Conservation (phyloP, 495 filamentous ascomycete species). For the Pseudomonodictys pantanalensis region DNA sequence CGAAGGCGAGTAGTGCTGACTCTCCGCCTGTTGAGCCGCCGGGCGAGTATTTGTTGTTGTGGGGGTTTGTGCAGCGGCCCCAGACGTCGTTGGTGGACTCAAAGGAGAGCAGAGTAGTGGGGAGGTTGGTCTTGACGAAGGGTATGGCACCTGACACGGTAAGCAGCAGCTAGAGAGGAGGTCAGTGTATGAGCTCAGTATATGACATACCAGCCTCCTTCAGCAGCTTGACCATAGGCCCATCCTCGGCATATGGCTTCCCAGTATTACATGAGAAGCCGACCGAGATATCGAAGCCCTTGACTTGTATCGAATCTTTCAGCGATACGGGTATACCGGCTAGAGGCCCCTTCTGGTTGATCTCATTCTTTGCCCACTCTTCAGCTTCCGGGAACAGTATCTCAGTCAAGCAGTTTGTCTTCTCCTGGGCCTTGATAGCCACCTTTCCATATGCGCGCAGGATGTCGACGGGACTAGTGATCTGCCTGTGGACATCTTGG, state of each 20-base stretch:
- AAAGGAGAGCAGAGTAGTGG: slow-evolving; percentile 86
- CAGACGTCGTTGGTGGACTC: slow-evolving; percentile 88
- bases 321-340: slow-evolving; percentile 87
- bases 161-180: no score
- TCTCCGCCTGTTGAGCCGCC: slow-evolving; percentile 93
- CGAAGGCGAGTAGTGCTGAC: slow-evolving; percentile 76
- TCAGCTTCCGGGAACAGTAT: slow-evolving; percentile 79
- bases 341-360: slow-evolving; percentile 78
- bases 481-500: slow-evolving; percentile 66
- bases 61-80: slow-evolving; percentile 79
- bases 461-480: slow-evolving; percentile 66
- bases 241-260: slow-evolving; percentile 64
- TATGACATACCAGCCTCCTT: slow-evolving; percentile 71
- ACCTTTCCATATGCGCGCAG: slow-evolving; percentile 89
- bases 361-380: slow-evolving; percentile 61
- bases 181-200: no score
- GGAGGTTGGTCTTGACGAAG: slow-evolving; percentile 94
- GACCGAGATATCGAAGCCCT: slow-evolving; percentile 81
- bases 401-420: slow-evolving; percentile 92
- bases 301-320: slow-evolving; percentile 84
- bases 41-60: slow-evolving; percentile 78
- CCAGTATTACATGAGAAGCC: slow-evolving; percentile 74
- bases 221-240: slow-evolving; percentile 69
- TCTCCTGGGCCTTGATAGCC: slow-evolving; percentile 76
- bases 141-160: slow-evolving; percentile 68